A percentile compares a stretch with the other conserved stretches of the same genome.
phyloP scores from a whole-genome alignment of 305 asterid species.

The Fraxinus floribunda region DNA sequence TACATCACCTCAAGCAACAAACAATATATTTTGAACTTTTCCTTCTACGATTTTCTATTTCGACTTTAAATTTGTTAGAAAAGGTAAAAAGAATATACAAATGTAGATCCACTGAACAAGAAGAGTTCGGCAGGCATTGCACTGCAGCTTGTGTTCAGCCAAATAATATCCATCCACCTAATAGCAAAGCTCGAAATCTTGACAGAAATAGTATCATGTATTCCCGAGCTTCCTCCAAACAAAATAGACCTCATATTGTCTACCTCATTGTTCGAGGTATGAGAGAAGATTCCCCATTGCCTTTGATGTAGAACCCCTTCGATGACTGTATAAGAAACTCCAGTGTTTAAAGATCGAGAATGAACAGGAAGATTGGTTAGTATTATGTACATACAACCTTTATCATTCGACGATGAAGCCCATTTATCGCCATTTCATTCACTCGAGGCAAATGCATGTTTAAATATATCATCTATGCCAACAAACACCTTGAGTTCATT shows the following conservation, averaged over 20 bases:
- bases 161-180: neutral
- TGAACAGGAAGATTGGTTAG: constrained; percentile 5
- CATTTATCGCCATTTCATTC: neutral
- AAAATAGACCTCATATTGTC: neutral
- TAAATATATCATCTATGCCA: neutral
- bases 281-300: neutral
- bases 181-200: neutral
- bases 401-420: constrained; percentile 7
- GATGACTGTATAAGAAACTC: constrained; percentile 38
- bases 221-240: neutral
- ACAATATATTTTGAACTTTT: neutral
- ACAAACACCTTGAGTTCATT: constrained; percentile 16
- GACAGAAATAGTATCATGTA: neutral
- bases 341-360: constrained; percentile 22
- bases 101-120: neutral
- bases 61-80: neutral
- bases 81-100: neutral
- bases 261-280: neutral
- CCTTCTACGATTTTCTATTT: neutral
- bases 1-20: neutral
- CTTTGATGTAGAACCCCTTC: constrained; percentile 4
- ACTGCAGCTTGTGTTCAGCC: neutral
- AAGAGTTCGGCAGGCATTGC: neutral
- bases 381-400: constrained; percentile 24
- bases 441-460: constrained; percentile 22